Evolutionary conservation across 106 monocot genomes (phyloP), one percentile per base, ranked within the genome.

Genomic region (Allium sativum): DNA sequence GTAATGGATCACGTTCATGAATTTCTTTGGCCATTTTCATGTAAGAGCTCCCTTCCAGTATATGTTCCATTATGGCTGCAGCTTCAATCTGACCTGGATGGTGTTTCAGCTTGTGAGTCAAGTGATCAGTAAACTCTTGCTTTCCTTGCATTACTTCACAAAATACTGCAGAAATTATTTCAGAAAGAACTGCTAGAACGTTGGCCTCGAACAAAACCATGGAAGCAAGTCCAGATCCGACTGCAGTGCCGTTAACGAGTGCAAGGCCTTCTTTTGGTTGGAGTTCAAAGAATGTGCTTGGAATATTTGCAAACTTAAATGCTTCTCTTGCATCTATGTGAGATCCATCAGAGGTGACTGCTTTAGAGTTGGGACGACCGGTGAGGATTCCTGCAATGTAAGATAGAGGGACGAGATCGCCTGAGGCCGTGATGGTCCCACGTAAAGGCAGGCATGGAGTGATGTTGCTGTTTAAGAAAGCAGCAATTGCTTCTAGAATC

Each of bases 201-300:
- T 93, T 93, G 43, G 89, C 76, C 20, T 93, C 93, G 59, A 77
- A 95, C 15, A 90, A 75, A 11, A 95, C 95, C 13, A 76, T 61
- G 3, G 95, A 90, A 3, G 95, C 90, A 7, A 95, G 65, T n/a
- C 87, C 95, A 0, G 95, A 96, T 15, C 95, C 95, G 1, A 96
- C 95, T 7, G 95, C 95, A 6, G 95, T 96, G 66, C 95, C 95
- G 65, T 96, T 96, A 52, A 96, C 95, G 1, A 96, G 58, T 1
- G 95, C 95, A 4, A 96, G 87, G 9, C 95, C 95, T 48, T 96
- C 95, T 73, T 96, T 96, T 11, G 95, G 90, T 66, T 91, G 90
- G 52, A 95, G 73, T 43, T 95, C 87, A 60, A 95, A 95, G 84
- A 96, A 96, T 12, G 79, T 79, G 31, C 65, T 54, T 12, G 70